Base-by-base conservation (phyloP, 306 rosid species). In the Cucurbita pepo region DNA sequence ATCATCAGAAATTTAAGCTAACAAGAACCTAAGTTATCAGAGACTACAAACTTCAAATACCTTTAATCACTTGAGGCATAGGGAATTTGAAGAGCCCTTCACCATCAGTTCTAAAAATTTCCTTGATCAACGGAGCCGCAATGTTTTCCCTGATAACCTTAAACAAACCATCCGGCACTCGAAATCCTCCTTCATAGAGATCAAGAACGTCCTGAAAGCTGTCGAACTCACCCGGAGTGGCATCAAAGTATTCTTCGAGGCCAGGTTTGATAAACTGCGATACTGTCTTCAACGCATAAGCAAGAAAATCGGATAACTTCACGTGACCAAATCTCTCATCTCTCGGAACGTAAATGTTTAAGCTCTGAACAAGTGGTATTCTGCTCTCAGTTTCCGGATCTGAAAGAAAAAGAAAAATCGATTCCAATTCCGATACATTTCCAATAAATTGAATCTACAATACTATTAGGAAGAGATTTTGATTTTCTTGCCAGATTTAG, bases 301-400 rank as follows among this genome's bases (percentile, higher is more conserved):
- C 96, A 57, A 94, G 82, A 73, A 91, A 91, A 56, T 94, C 97
- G 16, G 97, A 43, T 82, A 94, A 69, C 80, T 94, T 94, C 81
- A 90, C 70, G 82, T 89, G 92, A 22, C 92, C 90, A 65, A 94
- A 90, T 73, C 86, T 84, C 64, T 94, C 98, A 58, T 90, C 97
- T 72, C 92, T 89, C 4, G 98, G 98, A 65, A 91, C 98, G 81
- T 90, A 90, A 74, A 90, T 82, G 78, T 82, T 82, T 38, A 94
- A 73, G 84, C 96, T 89, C 86, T n/a, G 75, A 81, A 70, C 38
- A 69, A 50, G 41, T 36, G 71, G 64, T 79, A 90, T 75, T 76
- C 89, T 84, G 53, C 85, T 86, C 89, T 94, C 97, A 62, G 3
- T 50, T 8, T 74, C 79, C 11, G 81, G 84, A 87, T 86, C 97